Evolutionary conservation across 768 basidiomycete species (phyloP).

Genomic region (Termitomyces sp.): DNA sequence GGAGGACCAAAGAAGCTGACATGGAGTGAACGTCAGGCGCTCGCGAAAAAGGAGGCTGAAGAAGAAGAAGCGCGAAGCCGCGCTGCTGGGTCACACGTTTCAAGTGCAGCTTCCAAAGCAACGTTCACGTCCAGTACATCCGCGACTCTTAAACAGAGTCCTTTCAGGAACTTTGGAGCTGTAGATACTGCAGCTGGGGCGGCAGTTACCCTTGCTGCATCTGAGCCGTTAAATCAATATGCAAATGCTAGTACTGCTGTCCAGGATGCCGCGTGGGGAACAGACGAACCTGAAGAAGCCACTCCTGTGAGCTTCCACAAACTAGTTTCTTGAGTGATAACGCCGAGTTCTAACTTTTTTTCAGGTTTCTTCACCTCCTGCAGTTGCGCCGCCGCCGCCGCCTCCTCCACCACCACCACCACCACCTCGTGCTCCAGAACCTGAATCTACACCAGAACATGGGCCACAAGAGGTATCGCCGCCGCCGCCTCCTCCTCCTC

Average conservation of each 20-base stretch:
- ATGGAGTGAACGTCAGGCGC: slow-evolving; percentile 90
- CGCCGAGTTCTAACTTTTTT: slow-evolving; percentile 12
- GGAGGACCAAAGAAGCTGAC: slow-evolving; percentile 73
- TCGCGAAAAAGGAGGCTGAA: slow-evolving; percentile 82
- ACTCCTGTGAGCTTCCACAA: slow-evolving; percentile 22
- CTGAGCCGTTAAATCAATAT: slow-evolving; percentile 16
- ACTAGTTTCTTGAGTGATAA: background rate
- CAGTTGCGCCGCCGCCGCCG: slow-evolving; percentile 17
- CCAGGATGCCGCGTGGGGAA: slow-evolving; percentile 25
- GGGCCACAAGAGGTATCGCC: slow-evolving; percentile 11
- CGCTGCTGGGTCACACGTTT: slow-evolving; percentile 41
- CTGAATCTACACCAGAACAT: slow-evolving; percentile 34
- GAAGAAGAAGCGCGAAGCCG: slow-evolving; percentile 71
- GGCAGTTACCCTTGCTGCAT: slow-evolving; percentile 25
- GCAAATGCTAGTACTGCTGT: slow-evolving; percentile 22
- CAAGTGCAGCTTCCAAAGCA: slow-evolving; percentile 26
- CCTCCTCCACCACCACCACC: slow-evolving; percentile 34
- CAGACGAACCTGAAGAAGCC: slow-evolving; percentile 20
- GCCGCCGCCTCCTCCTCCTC: background rate
- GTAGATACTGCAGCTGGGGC: slow-evolving; percentile 26
- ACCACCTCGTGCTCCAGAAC: slow-evolving; percentile 20
- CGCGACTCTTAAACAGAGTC: slow-evolving; percentile 28
- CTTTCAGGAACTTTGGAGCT: slow-evolving; percentile 41
- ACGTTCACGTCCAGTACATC: slow-evolving; percentile 42
- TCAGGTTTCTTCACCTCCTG: slow-evolving; percentile 33